Conservation (phyloP, 1,284 basidiomycete species). For the Ustilago tritici region DNA sequence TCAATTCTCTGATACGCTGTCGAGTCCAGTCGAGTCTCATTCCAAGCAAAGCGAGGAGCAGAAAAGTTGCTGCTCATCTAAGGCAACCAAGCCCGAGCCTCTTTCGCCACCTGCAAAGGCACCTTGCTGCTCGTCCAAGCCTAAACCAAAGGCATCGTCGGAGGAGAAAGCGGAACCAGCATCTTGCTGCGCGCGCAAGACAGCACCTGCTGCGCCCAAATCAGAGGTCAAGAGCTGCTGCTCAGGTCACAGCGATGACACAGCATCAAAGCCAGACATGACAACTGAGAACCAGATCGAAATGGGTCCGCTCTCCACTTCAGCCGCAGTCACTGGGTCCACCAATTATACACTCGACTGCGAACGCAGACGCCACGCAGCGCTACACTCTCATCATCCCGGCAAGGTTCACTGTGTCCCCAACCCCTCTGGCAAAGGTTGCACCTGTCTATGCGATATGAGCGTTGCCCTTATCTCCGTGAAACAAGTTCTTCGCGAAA, state of each 20-base stretch:
- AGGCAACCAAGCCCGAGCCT: neutral
- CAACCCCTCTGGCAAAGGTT: conserved; percentile 64
- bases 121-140: conserved; percentile 27
- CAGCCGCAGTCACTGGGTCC: conserved; percentile 19
- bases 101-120: conserved; percentile 4
- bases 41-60: neutral
- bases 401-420: conserved; percentile 68
- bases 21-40: conserved; percentile 17
- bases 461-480: conserved; percentile 62
- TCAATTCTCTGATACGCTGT: conserved; percentile 3
- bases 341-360: neutral
- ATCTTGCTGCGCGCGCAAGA: conserved; percentile 22
- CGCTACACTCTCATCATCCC: conserved; percentile 29
- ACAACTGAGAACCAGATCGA: conserved; percentile 7
- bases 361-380: conserved; percentile 23
- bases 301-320: conserved; percentile 39
- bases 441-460: conserved; percentile 66
- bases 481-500: conserved; percentile 49
- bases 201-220: neutral
- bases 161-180: neutral
- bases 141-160: neutral
- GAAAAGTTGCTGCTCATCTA: conserved; percentile 34
- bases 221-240: conserved; percentile 31
- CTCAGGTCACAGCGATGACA: conserved; percentile 2
- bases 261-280: neutral